phyloP scores from a whole-genome alignment of 768 basidiomycete species.

The Termitomyces sp. region DNA sequence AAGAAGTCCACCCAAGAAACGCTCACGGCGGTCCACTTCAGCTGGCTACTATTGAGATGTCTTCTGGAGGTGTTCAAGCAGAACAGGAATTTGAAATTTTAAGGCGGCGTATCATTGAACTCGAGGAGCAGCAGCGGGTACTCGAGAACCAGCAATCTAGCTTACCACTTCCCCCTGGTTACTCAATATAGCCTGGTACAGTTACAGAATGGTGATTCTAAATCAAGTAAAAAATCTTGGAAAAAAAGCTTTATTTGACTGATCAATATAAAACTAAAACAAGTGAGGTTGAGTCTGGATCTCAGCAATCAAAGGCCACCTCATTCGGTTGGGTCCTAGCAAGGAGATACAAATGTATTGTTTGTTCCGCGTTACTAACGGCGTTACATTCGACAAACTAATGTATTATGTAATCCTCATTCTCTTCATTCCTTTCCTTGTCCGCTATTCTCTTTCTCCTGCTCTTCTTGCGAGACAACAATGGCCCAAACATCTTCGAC shows the following conservation, averaged over 20 bases:
- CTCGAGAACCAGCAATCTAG: not conserved
- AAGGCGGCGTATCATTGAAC: not conserved
- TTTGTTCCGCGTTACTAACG: too few species aligned
- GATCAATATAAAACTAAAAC: too few species aligned
- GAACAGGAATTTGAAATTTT: not conserved
- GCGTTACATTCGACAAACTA: too few species aligned
- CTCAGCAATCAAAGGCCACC: too few species aligned
- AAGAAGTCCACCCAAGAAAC: not conserved
- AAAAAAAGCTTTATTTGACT: too few species aligned
- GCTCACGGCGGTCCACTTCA: not conserved
- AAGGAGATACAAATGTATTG: too few species aligned
- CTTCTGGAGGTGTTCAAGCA: not conserved
- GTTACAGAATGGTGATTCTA: not conserved
- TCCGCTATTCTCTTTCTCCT: too few species aligned
- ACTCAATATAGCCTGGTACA: not conserved
- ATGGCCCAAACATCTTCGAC: not conserved
- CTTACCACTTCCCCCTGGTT: not conserved
- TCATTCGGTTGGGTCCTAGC: too few species aligned
- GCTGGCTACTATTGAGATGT: not conserved
- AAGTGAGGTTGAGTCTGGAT: too few species aligned
- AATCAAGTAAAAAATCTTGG: too few species aligned
- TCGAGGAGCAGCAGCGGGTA: not conserved
- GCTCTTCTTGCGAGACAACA: not conserved
- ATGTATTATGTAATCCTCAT: too few species aligned
- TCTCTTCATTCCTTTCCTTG: not conserved